These are phyloP conservation scores for Begonia fuchsioides DNA, from an alignment of 306 rosid genomes.

Conservation along the genomic window DNA sequence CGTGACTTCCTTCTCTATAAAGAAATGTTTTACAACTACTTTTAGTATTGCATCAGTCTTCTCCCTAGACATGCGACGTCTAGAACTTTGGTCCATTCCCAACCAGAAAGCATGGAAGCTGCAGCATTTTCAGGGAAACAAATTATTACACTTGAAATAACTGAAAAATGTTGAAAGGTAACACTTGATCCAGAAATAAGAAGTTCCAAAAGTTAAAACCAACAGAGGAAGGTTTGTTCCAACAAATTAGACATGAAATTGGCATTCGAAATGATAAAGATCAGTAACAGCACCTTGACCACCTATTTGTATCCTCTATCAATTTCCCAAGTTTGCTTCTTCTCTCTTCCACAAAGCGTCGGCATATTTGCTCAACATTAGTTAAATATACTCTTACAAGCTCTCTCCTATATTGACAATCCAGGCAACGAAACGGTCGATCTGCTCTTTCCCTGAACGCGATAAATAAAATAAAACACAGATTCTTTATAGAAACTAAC, in stretches of 20 bases:
- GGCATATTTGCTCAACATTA: conserved; percentile 95
- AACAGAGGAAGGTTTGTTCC: not conserved
- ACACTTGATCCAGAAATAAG: too few species aligned
- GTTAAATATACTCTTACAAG: conserved; percentile 98
- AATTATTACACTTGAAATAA: conserved; percentile 1
- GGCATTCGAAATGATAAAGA: not conserved
- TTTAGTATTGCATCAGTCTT: conserved; percentile 75
- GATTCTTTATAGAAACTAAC: too few species aligned
- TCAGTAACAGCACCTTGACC: conserved; percentile 60
- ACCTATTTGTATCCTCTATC: conserved; percentile 88
- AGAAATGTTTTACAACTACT: conserved; percentile 84
- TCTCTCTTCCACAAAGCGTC: conserved; percentile 95
- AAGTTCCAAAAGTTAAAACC: too few species aligned
- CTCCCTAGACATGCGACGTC: conserved; percentile 85
- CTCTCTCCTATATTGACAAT: conserved; percentile 95
- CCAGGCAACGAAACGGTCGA: conserved; percentile 96
- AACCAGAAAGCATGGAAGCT: conserved; percentile 89
- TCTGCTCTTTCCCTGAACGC: conserved; percentile 80
- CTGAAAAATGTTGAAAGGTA: not conserved
- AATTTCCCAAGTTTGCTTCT: conserved; percentile 83
- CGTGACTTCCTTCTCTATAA: conserved; percentile 95
- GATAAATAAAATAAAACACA: conserved; percentile 16
- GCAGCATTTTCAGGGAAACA: conserved; percentile 16
- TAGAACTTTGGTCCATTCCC: conserved; percentile 78
- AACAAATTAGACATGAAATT: not conserved